Evolutionary conservation across 805 yeast genomes (phyloP).

Genomic region (Saturnispora mendoncae): DNA sequence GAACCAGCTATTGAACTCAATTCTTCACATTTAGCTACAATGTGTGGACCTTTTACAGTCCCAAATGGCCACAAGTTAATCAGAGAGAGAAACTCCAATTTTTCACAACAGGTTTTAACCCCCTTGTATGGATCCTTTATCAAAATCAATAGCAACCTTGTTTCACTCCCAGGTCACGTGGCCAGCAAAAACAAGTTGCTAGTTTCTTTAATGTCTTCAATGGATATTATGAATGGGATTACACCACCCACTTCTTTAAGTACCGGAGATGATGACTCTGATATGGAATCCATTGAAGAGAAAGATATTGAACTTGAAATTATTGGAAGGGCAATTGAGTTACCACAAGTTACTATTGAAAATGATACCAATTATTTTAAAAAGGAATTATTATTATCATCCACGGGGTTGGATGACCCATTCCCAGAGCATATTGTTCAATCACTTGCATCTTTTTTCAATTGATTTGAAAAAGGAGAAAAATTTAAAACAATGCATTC

Average conservation of each 20-base stretch:
- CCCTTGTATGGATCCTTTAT: not conserved
- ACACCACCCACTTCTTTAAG: not conserved
- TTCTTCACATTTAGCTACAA: slow-evolving; percentile 16
- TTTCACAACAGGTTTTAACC: too few species aligned
- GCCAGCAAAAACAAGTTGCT: not conserved
- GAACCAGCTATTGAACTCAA: slow-evolving; percentile 8
- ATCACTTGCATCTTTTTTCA: not conserved
- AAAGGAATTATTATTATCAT: not conserved
- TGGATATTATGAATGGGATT: not conserved
- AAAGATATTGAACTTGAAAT: not conserved
- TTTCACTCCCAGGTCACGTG: not conserved
- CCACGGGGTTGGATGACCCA: not conserved
- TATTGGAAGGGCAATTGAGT: not conserved
- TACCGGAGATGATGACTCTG: not conserved
- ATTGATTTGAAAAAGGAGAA: too few species aligned
- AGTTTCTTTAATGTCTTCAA: not conserved
- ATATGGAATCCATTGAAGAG: not conserved
- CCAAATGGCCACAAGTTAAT: slow-evolving; percentile 16
- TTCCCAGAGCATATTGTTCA: not conserved
- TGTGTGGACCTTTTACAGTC: slow-evolving; percentile 20
- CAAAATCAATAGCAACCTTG: not conserved
- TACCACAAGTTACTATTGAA: not conserved
- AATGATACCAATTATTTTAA: not conserved
- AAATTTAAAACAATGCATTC: too few species aligned
- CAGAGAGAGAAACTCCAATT: too few species aligned